Percentiles rank a stretch among this genome's conserved stretches.
Conservation (phyloP, 257 asterid species). For the Nicotiana otophora region DNA sequence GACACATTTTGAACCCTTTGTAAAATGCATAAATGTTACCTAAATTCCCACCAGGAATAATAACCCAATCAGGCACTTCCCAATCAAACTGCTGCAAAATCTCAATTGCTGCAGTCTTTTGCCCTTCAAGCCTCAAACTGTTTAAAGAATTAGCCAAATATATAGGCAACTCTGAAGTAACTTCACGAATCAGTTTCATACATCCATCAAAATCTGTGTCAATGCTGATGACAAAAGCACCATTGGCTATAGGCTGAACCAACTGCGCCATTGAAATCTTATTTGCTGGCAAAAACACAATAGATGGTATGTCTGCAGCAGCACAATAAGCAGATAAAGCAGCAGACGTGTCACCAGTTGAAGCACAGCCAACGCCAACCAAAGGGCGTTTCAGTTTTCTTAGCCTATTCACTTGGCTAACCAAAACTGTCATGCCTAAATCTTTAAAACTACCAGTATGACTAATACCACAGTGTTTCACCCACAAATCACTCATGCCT, state of each 20-base stretch:
- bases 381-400: slow-evolving; percentile 37
- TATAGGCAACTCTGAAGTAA: slow-evolving; percentile 43
- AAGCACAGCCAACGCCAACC: slow-evolving; percentile 57
- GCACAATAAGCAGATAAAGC: slow-evolving; percentile 59
- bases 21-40: slow-evolving; percentile 54
- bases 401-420: slow-evolving; percentile 53
- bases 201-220: slow-evolving; percentile 61
- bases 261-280: slow-evolving; percentile 53
- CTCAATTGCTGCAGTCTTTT: slow-evolving; percentile 53
- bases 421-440: slow-evolving; percentile 54
- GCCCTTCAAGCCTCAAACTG: slow-evolving; percentile 46
- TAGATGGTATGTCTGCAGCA: slow-evolving; percentile 43
- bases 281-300: slow-evolving; percentile 46
- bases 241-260: slow-evolving; percentile 55
- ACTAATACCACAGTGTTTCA: slow-evolving; percentile 52
- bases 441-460: slow-evolving; percentile 66
- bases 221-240: slow-evolving; percentile 47
- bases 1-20: slow-evolving; percentile 56
- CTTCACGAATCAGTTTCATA: slow-evolving; percentile 41
- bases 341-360: slow-evolving; percentile 67
- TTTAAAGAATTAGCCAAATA: slow-evolving; percentile 51
- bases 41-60: slow-evolving; percentile 51
- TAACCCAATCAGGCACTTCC: slow-evolving; percentile 68
- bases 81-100: slow-evolving; percentile 53
- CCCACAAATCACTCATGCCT: slow-evolving; percentile 52